These are phyloP conservation scores for Leccinum ochraceum DNA, from an alignment of 768 basidiomycete species.

Conservation along the genomic window DNA sequence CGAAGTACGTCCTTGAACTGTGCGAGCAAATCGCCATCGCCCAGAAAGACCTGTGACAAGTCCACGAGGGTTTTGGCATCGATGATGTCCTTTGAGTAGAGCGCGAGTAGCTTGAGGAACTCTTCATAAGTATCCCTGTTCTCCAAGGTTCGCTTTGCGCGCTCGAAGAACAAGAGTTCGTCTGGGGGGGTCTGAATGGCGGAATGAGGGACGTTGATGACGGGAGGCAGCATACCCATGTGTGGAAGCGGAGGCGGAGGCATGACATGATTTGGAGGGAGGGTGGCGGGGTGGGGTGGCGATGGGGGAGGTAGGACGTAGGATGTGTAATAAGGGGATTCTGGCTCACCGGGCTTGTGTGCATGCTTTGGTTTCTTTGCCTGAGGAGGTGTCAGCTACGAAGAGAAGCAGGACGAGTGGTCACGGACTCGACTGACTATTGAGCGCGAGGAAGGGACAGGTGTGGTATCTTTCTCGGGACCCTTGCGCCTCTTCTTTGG, in stretches of 20 bases:
- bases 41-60: constrained; percentile 77
- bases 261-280: constrained; percentile 29
- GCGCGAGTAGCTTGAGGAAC: constrained; percentile 88
- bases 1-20: constrained; percentile 88
- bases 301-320: constrained; percentile 44
- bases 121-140: constrained; percentile 83
- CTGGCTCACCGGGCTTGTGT: constrained; percentile 61
- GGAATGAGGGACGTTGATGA: constrained; percentile 30
- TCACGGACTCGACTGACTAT: constrained; percentile 48
- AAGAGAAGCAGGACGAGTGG: constrained; percentile 1
- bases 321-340: constrained; percentile 46
- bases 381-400: constrained; percentile 32
- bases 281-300: constrained; percentile 31
- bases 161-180: constrained; percentile 92
- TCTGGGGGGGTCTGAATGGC: constrained; percentile 50
- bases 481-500: constrained; percentile 62
- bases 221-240: constrained; percentile 26
- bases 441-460: constrained; percentile 53
- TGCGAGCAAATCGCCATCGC: constrained; percentile 72
- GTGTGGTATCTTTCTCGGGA: constrained; percentile 68
- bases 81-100: constrained; percentile 92
- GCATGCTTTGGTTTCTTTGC: constrained; percentile 63
- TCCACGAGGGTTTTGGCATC: constrained; percentile 82
- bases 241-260: constrained; percentile 31
- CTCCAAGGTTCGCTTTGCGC: constrained; percentile 80